Percentiles rank a stretch among this genome's conserved stretches.
phyloP scores from a whole-genome alignment of 2,329 filamentous ascomycete genomes.

The Shiraia bambusicola region DNA sequence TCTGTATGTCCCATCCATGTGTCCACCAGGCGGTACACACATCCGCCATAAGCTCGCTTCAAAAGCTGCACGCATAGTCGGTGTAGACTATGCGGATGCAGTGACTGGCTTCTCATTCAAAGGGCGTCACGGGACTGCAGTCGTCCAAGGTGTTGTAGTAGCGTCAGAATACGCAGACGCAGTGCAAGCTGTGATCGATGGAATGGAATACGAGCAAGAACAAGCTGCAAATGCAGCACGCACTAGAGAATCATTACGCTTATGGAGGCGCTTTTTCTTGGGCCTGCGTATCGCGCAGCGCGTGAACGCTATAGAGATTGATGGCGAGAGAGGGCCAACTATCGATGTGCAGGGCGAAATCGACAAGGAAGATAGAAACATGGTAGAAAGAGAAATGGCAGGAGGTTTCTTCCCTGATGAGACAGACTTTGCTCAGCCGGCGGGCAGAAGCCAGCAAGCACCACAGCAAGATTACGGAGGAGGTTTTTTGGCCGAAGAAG shows the following conservation, averaged over 20 bases:
- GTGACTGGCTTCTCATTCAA: conserved; percentile 88
- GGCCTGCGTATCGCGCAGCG: conserved; percentile 71
- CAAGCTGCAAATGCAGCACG: conserved; percentile 62
- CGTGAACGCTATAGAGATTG: conserved; percentile 59
- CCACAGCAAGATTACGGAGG: conserved; percentile 17
- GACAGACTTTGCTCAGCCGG: conserved; percentile 44
- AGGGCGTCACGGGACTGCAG: conserved; percentile 80
- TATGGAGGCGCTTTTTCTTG: conserved; percentile 62
- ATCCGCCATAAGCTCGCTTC: conserved; percentile 61
- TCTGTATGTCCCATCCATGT: conserved; percentile 64
- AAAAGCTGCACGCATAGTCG: conserved; percentile 72
- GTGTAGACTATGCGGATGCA: conserved; percentile 84
- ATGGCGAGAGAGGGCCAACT: conserved; percentile 31
- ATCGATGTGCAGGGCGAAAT: conserved; percentile 37
- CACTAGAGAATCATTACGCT: conserved; percentile 51
- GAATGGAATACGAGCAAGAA: conserved; percentile 65
- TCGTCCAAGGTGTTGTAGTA: conserved; percentile 76
- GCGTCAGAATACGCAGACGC: conserved; percentile 71
- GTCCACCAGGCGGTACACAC: conserved; percentile 61
- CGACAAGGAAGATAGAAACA: conserved; percentile 28
- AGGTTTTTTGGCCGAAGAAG: conserved; percentile 16
- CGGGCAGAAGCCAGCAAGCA: conserved; percentile 15
- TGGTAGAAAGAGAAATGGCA: conserved; percentile 33
- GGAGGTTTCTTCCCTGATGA: conserved; percentile 52
- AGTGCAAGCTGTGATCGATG: conserved; percentile 67